Evolutionary conservation across 192 early-diverging fungal genomes (phyloP).

Genomic region (Kappamyces sp.): DNA sequence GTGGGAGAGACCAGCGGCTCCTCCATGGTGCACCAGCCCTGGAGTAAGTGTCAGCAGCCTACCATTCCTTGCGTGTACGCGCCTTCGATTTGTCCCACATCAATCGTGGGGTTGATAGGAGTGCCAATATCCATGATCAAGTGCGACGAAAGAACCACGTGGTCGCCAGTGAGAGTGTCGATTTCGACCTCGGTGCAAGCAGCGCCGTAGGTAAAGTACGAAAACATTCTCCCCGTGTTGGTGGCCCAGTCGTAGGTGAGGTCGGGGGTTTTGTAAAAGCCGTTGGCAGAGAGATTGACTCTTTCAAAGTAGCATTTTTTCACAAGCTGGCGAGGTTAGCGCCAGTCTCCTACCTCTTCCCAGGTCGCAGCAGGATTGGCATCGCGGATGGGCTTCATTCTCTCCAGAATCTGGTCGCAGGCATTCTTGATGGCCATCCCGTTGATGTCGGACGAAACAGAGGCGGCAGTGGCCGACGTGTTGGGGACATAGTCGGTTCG

Average conservation of each 20-base stretch:
- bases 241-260: constrained; percentile 68
- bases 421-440: constrained; percentile 76
- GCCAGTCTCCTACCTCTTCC: constrained; percentile 29
- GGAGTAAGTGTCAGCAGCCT: too few species aligned
- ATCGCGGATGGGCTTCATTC: constrained; percentile 67
- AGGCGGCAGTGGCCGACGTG: constrained; percentile 74
- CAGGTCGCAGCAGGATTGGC: constrained; percentile 45
- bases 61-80: constrained; percentile 73
- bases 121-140: constrained; percentile 81
- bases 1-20: constrained; percentile 68
- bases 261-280: constrained; percentile 82
- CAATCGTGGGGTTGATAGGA: constrained; percentile 79
- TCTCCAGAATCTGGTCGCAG: constrained; percentile 63
- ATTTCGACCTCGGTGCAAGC: constrained; percentile 81
- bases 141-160: constrained; percentile 66
- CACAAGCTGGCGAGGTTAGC: constrained; percentile 29
- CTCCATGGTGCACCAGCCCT: constrained; percentile 77
- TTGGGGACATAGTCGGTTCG: constrained; percentile 73
- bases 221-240: constrained; percentile 63
- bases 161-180: constrained; percentile 76
- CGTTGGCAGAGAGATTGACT: constrained; percentile 70
- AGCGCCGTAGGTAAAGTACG: constrained; percentile 80
- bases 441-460: constrained; percentile 70
- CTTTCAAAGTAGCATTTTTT: constrained; percentile 71
- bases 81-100: constrained; percentile 87